Conservation (phyloP, 345 rosid genomes). For the Cardiospermum halicacabum region DNA sequence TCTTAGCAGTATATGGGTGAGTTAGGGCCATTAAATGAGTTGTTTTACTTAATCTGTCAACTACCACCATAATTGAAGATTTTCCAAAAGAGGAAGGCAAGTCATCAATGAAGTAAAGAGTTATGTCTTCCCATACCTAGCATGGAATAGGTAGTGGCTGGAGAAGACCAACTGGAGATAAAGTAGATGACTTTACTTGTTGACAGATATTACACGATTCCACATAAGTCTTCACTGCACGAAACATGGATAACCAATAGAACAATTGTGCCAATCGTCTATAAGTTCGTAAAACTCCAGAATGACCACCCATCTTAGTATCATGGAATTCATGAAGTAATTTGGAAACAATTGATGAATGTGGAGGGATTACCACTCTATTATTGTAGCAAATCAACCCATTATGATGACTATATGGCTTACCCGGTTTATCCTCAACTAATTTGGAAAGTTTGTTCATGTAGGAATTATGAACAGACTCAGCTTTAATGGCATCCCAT, state of each 20-base stretch:
- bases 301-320: neutral
- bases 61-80: neutral
- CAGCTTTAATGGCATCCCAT: neutral
- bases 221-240: neutral
- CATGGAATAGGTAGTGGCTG: neutral
- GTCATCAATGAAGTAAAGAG: conserved; percentile 4
- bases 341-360: neutral
- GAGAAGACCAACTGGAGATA: neutral
- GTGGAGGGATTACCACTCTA: neutral
- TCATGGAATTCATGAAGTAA: neutral
- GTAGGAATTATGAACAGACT: neutral
- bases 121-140: neutral
- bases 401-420: neutral
- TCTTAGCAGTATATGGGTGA: neutral
- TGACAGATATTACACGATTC: neutral
- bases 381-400: neutral
- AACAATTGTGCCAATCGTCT: conserved; percentile 7
- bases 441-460: neutral
- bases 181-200: neutral
- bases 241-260: too few relatives aligned
- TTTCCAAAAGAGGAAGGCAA: neutral
- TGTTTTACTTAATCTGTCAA: conserved; percentile 2
- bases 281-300: neutral
- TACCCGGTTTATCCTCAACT: neutral
- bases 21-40: neutral